These are phyloP conservation scores for Talaromyces sp. DNA, from an alignment of 2,329 filamentous ascomycete species.

Conservation along the genomic window DNA sequence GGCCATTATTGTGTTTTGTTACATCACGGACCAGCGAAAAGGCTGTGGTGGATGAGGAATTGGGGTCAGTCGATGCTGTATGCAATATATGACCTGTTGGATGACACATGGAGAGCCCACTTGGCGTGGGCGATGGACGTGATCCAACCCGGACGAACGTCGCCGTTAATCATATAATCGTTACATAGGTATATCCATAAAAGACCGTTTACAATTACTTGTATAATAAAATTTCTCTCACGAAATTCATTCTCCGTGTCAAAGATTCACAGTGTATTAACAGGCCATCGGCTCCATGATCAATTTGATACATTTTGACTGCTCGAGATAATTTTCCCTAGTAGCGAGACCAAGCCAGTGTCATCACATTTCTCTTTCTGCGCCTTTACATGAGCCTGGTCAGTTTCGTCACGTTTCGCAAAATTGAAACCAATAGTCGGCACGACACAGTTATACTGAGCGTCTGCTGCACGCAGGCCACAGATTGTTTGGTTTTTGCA, in stretches of 20 bases:
- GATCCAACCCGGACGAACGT: neutral
- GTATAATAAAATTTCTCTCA: no score
- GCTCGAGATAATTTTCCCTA: constrained; percentile 16
- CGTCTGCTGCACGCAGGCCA: constrained; percentile 48
- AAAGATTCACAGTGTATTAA: neutral
- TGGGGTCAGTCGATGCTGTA: neutral
- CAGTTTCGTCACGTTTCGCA: constrained; percentile 22
- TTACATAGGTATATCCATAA: neutral
- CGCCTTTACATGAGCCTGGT: neutral
- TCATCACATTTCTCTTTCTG: constrained; percentile 20
- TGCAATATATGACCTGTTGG: neutral
- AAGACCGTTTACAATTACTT: neutral
- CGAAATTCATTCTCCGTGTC: neutral
- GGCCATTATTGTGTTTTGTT: neutral
- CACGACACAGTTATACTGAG: constrained; percentile 49
- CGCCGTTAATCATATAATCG: neutral
- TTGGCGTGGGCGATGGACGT: neutral
- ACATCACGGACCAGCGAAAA: neutral
- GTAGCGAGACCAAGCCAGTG: constrained; percentile 20
- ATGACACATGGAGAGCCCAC: neutral
- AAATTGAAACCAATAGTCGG: constrained; percentile 33
- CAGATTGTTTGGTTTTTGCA: constrained; percentile 49
- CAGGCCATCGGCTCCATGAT: no score
- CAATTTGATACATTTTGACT: neutral
- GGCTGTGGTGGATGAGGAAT: neutral